phyloP scores from a whole-genome alignment of 768 basidiomycete species.

The Boletus rex-veris region DNA sequence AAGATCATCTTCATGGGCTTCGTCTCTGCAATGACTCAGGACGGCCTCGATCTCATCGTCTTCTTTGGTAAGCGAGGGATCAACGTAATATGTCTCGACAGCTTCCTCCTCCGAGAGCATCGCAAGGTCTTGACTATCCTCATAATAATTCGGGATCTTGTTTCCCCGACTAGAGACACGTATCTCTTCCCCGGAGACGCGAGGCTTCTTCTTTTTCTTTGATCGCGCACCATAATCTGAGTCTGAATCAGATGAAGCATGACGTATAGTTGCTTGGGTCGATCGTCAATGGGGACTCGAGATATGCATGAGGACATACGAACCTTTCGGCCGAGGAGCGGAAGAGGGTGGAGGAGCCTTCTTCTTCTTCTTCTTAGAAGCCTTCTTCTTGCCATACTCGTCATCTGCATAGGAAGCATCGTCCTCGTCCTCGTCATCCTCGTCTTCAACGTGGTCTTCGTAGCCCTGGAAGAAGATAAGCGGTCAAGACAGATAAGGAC shows the following conservation, averaged over 20 bases:
- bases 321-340: constrained; percentile 58
- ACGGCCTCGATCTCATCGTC: constrained; percentile 94
- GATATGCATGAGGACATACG: constrained; percentile 12
- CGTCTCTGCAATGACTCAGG: constrained; percentile 81
- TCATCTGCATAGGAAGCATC: constrained; percentile 79
- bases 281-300: constrained; percentile 4
- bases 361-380: constrained; percentile 65
- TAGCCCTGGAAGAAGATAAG: constrained; percentile 56
- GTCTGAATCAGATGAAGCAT: constrained; percentile 71
- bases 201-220: constrained; percentile 78
- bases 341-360: constrained; percentile 38
- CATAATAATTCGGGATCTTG: constrained; percentile 81
- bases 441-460: constrained; percentile 48
- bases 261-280: constrained; percentile 46
- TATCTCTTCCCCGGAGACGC: constrained; percentile 59
- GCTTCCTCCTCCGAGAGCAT: constrained; percentile 59
- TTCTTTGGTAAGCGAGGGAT: constrained; percentile 50
- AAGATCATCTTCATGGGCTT: constrained; percentile 68
- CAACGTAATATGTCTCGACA: constrained; percentile 52
- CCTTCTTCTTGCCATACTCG: constrained; percentile 70
- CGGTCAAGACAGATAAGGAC: constrained; percentile 17
- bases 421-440: constrained; percentile 59
- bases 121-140: constrained; percentile 74
- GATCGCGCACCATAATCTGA: constrained; percentile 84
- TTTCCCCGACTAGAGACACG: constrained; percentile 73